A percentile compares a stretch with the other conserved stretches of the same genome.
phyloP scores from a whole-genome alignment of 306 rosid genomes.

The Purshia tridentata region DNA sequence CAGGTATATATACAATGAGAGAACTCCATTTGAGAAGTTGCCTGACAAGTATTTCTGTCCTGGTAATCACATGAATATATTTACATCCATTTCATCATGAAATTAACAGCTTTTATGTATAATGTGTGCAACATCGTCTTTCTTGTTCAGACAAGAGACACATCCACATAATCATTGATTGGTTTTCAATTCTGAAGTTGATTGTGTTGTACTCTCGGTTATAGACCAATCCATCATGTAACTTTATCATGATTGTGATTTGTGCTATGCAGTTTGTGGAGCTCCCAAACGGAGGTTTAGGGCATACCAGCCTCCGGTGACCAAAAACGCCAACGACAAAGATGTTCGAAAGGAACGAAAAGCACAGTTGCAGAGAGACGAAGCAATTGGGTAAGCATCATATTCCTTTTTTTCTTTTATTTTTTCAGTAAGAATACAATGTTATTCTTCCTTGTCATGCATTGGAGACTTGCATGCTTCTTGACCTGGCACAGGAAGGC shows the following conservation, averaged over 20 bases:
- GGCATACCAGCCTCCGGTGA: slow-evolving; percentile 58
- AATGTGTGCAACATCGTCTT: neutral
- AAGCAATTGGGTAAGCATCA: slow-evolving; percentile 63
- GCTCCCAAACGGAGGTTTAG: slow-evolving; percentile 91
- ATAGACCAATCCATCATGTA: neutral
- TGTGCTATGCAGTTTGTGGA: slow-evolving; percentile 69
- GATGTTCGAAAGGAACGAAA: slow-evolving; percentile 71
- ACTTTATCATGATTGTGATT: neutral
- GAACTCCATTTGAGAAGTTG: slow-evolving; percentile 75
- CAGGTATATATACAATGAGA: slow-evolving; percentile 83
- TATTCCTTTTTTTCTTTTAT: too few species aligned
- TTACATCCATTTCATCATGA: neutral
- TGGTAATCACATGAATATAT: slow-evolving; percentile 38
- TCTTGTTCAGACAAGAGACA: neutral
- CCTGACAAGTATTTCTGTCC: slow-evolving; percentile 82
- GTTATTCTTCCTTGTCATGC: neutral
- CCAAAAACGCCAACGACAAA: slow-evolving; percentile 46
- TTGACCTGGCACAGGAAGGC: slow-evolving; percentile 52
- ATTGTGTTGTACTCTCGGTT: neutral
- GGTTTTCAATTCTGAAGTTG: neutral
- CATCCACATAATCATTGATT: neutral
- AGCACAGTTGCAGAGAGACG: slow-evolving; percentile 63
- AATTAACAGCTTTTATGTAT: neutral
- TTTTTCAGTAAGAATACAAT: neutral
- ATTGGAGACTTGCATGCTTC: neutral